Conservation (phyloP, 179 eudicot genomes). For the Silene vulgaris region DNA sequence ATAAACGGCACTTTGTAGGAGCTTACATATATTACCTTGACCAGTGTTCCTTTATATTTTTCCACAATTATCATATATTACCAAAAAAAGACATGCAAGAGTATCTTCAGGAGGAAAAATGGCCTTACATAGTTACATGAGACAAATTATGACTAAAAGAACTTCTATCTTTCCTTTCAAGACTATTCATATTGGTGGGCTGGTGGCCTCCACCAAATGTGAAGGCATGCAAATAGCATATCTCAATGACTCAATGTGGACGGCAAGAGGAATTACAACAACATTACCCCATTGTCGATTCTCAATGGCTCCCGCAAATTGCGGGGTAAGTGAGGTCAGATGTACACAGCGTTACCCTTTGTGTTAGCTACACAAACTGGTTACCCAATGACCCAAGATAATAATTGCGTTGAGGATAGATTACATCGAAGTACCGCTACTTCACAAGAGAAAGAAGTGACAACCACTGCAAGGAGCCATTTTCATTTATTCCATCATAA, state of each 20-base stretch:
- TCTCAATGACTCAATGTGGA: slow-evolving; percentile 22
- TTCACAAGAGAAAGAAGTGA: no score
- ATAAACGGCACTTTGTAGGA: no score
- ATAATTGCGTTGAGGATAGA: no score
- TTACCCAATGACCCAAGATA: slow-evolving; percentile 5
- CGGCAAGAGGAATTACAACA: not conserved
- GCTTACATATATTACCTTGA: no score
- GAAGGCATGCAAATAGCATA: slow-evolving; percentile 26
- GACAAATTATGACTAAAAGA: slow-evolving; percentile 16
- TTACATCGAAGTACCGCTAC: no score
- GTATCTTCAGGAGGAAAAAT: not conserved
- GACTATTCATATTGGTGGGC: not conserved
- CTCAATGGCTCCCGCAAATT: no score
- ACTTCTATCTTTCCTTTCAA: slow-evolving; percentile 15
- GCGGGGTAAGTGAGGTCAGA: no score
- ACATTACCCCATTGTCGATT: no score
- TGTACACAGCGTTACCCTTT: no score
- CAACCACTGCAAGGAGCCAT: no score
- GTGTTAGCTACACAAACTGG: no score
- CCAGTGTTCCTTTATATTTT: not conserved
- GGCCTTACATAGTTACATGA: not conserved
- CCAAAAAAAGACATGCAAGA: slow-evolving; percentile 3
- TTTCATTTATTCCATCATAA: no score
- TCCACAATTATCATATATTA: not conserved
- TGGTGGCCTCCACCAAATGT: slow-evolving; percentile 27